A percentile compares a stretch with the other conserved stretches of the same genome.
These are phyloP conservation scores for Cryptosporidium parvum DNA, from an alignment of 169 alveolate species.

Conservation along the genomic window DNA sequence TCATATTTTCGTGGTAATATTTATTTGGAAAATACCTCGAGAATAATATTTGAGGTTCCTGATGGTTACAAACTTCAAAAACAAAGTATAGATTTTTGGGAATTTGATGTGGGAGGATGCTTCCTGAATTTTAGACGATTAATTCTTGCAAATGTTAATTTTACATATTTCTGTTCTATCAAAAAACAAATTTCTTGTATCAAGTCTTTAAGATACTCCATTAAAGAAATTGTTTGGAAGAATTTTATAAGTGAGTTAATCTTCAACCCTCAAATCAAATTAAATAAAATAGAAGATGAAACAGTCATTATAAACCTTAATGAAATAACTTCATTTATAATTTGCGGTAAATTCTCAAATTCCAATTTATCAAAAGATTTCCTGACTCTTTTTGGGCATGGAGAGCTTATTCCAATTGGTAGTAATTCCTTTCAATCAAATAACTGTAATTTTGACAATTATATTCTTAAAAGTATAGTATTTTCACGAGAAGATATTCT, in stretches of 20 bases:
- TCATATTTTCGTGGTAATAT: conserved; percentile 18
- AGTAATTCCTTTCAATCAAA: not conserved
- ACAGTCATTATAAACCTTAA: not conserved
- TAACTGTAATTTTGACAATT: not conserved
- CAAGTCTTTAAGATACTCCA: conserved; percentile 51
- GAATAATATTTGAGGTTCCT: conserved; percentile 23
- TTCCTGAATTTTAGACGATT: conserved; percentile 20
- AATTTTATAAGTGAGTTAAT: conserved; percentile 40
- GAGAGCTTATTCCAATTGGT: conserved; percentile 25
- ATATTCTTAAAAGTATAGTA: conserved; percentile 7
- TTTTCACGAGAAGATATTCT: conserved; percentile 29
- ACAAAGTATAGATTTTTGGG: conserved; percentile 44
- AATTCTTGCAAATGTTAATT: conserved; percentile 22
- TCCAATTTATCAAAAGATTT: conserved; percentile 1
- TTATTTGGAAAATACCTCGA: conserved; percentile 22
- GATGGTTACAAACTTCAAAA: conserved; percentile 22
- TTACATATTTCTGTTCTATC: conserved; percentile 12
- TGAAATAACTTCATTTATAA: conserved; percentile 27
- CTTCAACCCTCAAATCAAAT: conserved; percentile 5
- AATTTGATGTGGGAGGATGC: conserved; percentile 50
- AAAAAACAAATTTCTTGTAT: conserved; percentile 46
- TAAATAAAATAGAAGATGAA: not conserved
- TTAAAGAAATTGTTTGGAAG: conserved; percentile 61
- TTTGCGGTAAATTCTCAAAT: conserved; percentile 20
- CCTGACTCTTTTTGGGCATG: conserved; percentile 47